These are phyloP conservation scores for Mucor indicus DNA, from an alignment of 371 early-diverging fungal species.

Conservation along the genomic window DNA sequence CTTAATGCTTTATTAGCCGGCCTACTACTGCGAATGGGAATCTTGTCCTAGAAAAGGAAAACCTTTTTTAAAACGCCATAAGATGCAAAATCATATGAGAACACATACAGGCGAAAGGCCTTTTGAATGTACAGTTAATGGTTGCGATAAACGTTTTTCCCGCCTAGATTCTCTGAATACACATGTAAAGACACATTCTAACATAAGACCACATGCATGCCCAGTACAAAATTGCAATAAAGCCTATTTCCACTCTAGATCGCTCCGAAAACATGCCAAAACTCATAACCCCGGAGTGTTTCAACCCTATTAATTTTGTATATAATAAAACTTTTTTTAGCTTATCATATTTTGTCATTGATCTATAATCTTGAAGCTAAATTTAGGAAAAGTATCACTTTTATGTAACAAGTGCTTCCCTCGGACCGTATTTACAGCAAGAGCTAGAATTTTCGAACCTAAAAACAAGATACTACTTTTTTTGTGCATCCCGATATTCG, in stretches of 20 bases:
- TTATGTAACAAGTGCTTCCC: too few relatives aligned
- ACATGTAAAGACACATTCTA: constrained; percentile 85
- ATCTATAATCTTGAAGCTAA: too few relatives aligned
- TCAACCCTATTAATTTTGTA: too few relatives aligned
- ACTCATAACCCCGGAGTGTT: too few relatives aligned
- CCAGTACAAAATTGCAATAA: constrained; percentile 62
- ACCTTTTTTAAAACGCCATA: constrained; percentile 82
- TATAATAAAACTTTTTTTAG: too few relatives aligned
- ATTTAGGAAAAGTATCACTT: too few relatives aligned
- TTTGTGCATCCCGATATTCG: too few relatives aligned
- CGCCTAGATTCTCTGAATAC: constrained; percentile 81
- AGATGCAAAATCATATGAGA: constrained; percentile 79
- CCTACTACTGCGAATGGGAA: constrained; percentile 75
- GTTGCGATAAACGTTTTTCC: constrained; percentile 76
- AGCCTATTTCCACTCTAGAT: constrained; percentile 80
- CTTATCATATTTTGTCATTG: too few relatives aligned
- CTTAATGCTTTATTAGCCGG: constrained; percentile 32
- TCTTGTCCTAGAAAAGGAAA: constrained; percentile 63
- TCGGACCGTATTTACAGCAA: too few relatives aligned
- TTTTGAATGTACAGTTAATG: constrained; percentile 36
- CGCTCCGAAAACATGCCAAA: constrained; percentile 72
- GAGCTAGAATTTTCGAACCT: constrained; percentile 73
- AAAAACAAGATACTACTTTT: too few relatives aligned
- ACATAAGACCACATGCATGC: constrained; percentile 67
- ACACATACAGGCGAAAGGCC: constrained; percentile 79